A percentile compares a stretch with the other conserved stretches of the same genome.
phyloP scores from a whole-genome alignment of 805 yeast genomes.

The Metahyphopichia silvanorum region DNA sequence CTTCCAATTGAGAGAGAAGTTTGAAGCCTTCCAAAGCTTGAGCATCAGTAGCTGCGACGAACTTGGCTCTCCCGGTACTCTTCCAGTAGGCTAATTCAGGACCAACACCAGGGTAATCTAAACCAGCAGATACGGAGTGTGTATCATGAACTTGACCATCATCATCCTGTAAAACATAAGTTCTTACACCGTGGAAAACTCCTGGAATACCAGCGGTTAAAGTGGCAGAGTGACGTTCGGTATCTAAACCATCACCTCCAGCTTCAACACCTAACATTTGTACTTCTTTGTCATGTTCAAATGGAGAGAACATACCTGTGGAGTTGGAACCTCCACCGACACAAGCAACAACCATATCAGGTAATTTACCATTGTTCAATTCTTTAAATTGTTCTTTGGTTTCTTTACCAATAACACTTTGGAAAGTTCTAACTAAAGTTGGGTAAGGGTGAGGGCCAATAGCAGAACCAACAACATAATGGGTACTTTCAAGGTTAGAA shows the following conservation, averaged over 20 bases:
- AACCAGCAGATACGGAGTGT: slow-evolving; percentile 96
- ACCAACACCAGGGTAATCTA: slow-evolving; percentile 99
- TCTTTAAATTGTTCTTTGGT: slow-evolving; percentile 86
- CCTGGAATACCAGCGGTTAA: slow-evolving; percentile 94
- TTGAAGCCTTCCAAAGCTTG: slow-evolving; percentile 91
- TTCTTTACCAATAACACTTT: slow-evolving; percentile 93
- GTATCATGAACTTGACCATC: slow-evolving; percentile 99
- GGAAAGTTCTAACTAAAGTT: slow-evolving; percentile 96
- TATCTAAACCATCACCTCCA: slow-evolving; percentile 95
- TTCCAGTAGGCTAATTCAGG: slow-evolving; percentile 98
- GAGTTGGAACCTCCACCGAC: slow-evolving; percentile 99
- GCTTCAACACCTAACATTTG: slow-evolving; percentile 94
- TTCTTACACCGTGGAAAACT: slow-evolving; percentile 96
- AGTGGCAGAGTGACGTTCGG: slow-evolving; percentile 90
- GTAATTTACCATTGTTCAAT: slow-evolving; percentile 76
- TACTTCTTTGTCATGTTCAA: slow-evolving; percentile 76
- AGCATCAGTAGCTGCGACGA: slow-evolving; percentile 92
- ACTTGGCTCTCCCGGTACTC: slow-evolving; percentile 86
- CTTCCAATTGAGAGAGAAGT: slow-evolving; percentile 86
- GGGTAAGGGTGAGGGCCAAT: slow-evolving; percentile 99
- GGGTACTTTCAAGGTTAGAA: slow-evolving; percentile 78
- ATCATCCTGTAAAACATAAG: slow-evolving; percentile 82
- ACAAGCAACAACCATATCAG: slow-evolving; percentile 95
- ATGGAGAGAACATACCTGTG: slow-evolving; percentile 93
- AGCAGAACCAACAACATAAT: slow-evolving; percentile 96